Evolutionary conservation across 306 rosid species (phyloP).

Genomic region (Pterocarpus macrocarpus): DNA sequence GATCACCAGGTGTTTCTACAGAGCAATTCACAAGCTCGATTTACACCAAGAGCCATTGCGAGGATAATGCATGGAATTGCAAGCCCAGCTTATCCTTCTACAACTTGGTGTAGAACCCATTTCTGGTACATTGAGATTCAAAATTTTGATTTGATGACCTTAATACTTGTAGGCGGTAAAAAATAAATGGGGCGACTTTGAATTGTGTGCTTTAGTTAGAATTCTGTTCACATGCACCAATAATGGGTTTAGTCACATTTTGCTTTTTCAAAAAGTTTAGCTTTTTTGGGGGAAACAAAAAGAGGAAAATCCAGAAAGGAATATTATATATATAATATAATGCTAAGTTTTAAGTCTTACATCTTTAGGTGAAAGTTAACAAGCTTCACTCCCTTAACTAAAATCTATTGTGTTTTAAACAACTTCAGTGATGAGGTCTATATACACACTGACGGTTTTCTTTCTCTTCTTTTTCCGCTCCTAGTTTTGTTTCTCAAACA

Average conservation of each 20-base stretch:
- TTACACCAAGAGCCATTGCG: slow-evolving; percentile 94
- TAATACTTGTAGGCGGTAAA: background rate
- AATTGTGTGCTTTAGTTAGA: slow-evolving; percentile 23
- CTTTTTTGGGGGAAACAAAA: too few species aligned
- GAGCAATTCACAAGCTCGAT: slow-evolving; percentile 81
- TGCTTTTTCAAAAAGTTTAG: too few species aligned
- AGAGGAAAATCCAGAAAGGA: too few species aligned
- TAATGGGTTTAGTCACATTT: background rate
- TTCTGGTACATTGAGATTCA: slow-evolving; percentile 69
- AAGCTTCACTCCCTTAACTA: too few species aligned
- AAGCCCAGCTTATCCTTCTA: slow-evolving; percentile 91
- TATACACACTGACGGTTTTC: too few species aligned
- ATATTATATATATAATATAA: too few species aligned
- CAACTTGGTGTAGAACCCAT: slow-evolving; percentile 87
- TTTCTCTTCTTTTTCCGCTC: background rate
- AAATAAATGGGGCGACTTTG: slow-evolving; percentile 24
- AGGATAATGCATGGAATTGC: slow-evolving; percentile 96
- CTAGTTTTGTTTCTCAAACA: slow-evolving; percentile 17
- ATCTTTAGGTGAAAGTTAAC: too few species aligned
- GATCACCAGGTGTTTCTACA: slow-evolving; percentile 80
- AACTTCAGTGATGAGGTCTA: too few species aligned
- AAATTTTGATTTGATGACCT: background rate
- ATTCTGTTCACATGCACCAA: slow-evolving; percentile 8
- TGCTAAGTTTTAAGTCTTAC: too few species aligned
- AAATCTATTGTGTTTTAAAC: too few species aligned